These are phyloP conservation scores for Penicillium manginii DNA, from an alignment of 495 filamentous ascomycete genomes.

Conservation along the genomic window DNA sequence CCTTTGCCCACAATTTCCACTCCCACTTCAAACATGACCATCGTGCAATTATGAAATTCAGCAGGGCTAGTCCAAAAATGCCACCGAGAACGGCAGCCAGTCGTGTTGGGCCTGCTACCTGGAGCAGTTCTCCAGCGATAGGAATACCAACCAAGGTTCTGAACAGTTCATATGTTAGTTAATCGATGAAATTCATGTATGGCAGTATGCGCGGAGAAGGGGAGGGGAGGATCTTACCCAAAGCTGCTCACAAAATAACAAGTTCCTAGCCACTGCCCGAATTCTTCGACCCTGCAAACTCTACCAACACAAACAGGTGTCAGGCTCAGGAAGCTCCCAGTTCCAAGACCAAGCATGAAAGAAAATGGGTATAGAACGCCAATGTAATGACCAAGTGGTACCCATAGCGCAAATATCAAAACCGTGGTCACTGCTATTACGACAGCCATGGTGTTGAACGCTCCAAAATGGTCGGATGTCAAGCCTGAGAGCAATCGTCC, in stretches of 20 bases:
- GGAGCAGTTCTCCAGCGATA: constrained; percentile 11
- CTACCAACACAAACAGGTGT: constrained; percentile 62
- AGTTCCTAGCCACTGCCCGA: constrained; percentile 65
- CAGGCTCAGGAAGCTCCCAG: constrained; percentile 62
- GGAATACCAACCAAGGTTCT: constrained; percentile 16
- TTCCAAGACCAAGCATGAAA: constrained; percentile 60
- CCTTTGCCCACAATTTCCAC: constrained; percentile 12
- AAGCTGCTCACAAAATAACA: constrained; percentile 63
- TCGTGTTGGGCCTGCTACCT: constrained; percentile 13
- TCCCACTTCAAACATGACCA: constrained; percentile 15
- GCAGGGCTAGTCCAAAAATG: constrained; percentile 1
- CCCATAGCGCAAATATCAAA: constrained; percentile 54
- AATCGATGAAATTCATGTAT: background rate
- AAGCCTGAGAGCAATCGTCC: constrained; percentile 70
- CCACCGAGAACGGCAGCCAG: constrained; percentile 12
- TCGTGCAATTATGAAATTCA: constrained; percentile 9
- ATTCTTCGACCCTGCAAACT: constrained; percentile 60
- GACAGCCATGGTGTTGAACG: constrained; percentile 58
- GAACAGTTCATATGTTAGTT: background rate
- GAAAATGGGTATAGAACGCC: constrained; percentile 56
- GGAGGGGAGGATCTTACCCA: constrained; percentile 33
- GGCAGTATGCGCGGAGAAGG: background rate
- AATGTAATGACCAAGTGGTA: constrained; percentile 53
- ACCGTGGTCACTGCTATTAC: constrained; percentile 47
- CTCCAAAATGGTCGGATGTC: constrained; percentile 67